These are phyloP conservation scores for Trifolium subterraneum DNA, from an alignment of 306 rosid species.

Conservation along the genomic window DNA sequence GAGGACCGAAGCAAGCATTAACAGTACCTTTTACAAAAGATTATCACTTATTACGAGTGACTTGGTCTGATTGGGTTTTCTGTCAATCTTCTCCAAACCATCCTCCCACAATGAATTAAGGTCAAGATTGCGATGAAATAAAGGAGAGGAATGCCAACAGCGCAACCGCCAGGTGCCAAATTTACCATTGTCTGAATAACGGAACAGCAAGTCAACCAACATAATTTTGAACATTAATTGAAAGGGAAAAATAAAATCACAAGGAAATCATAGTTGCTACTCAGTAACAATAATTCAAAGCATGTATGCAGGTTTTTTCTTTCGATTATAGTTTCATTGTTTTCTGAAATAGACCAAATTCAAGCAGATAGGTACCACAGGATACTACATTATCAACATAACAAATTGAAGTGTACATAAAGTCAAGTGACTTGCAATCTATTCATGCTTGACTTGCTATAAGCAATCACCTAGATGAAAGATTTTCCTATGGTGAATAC, in stretches of 20 bases:
- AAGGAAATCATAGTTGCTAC: slow-evolving; percentile 18
- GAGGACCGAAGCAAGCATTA: slow-evolving; percentile 33
- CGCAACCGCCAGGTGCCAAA: slow-evolving; percentile 88
- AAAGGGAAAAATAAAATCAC: slow-evolving; percentile 12
- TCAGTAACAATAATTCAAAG: slow-evolving; percentile 14
- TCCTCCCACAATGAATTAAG: slow-evolving; percentile 74
- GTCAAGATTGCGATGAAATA: slow-evolving; percentile 62
- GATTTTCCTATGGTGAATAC: background rate
- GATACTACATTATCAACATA: slow-evolving; percentile 13
- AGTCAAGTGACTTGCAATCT: slow-evolving; percentile 16
- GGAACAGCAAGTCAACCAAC: slow-evolving; percentile 41
- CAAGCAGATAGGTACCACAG: slow-evolving; percentile 26
- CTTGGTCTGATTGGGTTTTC: slow-evolving; percentile 58
- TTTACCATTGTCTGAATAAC: slow-evolving; percentile 77
- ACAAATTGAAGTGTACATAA: background rate
- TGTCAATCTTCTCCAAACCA: slow-evolving; percentile 83
- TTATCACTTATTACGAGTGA: slow-evolving; percentile 37
- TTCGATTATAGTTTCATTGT: background rate
- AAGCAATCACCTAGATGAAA: slow-evolving; percentile 21
- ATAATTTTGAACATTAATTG: slow-evolving; percentile 29
- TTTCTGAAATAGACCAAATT: slow-evolving; percentile 38
- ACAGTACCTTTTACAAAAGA: slow-evolving; percentile 33
- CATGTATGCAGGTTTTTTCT: background rate
- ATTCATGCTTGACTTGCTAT: slow-evolving; percentile 12
- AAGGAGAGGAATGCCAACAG: slow-evolving; percentile 77